A percentile compares a stretch with the other conserved stretches of the same genome.
phyloP scores from a whole-genome alignment of 2,329 filamentous ascomycete species.

The Trichothecium roseum region DNA sequence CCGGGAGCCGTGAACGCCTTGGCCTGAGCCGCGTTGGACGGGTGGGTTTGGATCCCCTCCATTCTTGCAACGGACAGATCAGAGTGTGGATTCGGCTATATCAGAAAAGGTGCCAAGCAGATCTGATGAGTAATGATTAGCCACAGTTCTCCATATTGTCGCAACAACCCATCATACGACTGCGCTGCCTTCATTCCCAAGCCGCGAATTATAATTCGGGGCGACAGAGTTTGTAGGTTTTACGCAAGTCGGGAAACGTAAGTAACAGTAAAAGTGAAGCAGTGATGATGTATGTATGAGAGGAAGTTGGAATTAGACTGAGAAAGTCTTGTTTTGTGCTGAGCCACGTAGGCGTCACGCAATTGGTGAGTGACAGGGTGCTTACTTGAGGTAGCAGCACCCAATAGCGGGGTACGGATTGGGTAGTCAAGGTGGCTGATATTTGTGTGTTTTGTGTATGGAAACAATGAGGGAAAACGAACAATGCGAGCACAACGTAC shows the following conservation, averaged over 20 bases:
- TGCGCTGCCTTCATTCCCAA: too few species aligned
- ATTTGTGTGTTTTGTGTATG: constrained; percentile 9
- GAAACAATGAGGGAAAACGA: constrained; percentile 11
- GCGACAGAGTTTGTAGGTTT: too few species aligned
- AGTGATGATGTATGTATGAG: too few species aligned
- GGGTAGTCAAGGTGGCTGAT: too few species aligned
- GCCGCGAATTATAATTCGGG: too few species aligned
- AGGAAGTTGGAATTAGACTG: constrained; percentile 9
- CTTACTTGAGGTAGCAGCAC: background rate
- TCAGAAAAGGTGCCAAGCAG: constrained; percentile 17
- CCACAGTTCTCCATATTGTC: constrained; percentile 5
- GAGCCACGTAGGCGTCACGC: constrained; percentile 3
- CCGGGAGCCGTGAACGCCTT: constrained; percentile 91
- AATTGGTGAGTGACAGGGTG: too few species aligned
- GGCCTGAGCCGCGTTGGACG: constrained; percentile 81
- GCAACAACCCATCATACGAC: too few species aligned
- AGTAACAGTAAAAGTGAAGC: too few species aligned
- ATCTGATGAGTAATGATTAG: constrained; percentile 20
- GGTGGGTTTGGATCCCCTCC: constrained; percentile 87
- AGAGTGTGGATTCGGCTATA: constrained; percentile 7
- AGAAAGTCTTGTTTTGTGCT: constrained; percentile 12
- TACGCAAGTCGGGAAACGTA: too few species aligned
- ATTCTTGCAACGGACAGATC: constrained; percentile 41
- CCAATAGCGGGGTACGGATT: too few species aligned
- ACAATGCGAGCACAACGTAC: constrained; percentile 30